phyloP scores from a whole-genome alignment of 768 basidiomycete species.

The Mrakia gelida region DNA sequence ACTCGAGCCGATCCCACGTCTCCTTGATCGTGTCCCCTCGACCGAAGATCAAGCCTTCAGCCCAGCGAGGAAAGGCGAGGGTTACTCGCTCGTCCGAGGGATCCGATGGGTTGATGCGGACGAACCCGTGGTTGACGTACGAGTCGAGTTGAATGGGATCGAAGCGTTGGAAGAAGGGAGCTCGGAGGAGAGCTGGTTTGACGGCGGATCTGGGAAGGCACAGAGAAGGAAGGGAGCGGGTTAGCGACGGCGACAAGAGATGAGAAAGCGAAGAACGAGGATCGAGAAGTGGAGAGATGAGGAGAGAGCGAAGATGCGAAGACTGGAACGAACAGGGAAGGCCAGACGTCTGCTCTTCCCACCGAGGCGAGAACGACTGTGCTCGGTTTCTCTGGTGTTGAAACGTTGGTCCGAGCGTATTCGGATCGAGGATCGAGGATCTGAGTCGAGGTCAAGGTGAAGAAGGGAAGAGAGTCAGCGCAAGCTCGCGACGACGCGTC shows the following conservation, averaged over 20 bases:
- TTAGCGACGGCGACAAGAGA: too few relatives aligned
- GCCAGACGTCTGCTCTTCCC: background rate
- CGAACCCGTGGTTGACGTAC: background rate
- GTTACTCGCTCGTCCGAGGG: background rate
- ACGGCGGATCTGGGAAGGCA: background rate
- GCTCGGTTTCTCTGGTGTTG: background rate
- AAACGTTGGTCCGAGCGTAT: background rate
- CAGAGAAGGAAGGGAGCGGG: background rate
- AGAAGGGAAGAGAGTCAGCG: background rate
- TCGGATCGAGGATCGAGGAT: background rate
- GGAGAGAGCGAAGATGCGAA: background rate
- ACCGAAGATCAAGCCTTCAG: background rate
- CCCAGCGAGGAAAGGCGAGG: slow-evolving; percentile 4
- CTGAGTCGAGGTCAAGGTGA: background rate
- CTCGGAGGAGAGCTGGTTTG: slow-evolving; percentile 1
- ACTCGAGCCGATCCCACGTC: background rate
- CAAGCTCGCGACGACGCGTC: too few relatives aligned
- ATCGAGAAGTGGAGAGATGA: too few relatives aligned
- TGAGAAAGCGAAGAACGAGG: too few relatives aligned
- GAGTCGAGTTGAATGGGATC: background rate
- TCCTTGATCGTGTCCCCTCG: background rate
- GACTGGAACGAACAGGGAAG: background rate
- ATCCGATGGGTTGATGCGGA: background rate
- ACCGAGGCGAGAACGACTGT: background rate
- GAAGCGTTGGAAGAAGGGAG: slow-evolving; percentile 7